Percentiles rank a stretch among this genome's conserved stretches.
Conservation (phyloP, 495 filamentous ascomycete species). For the Penicillium simplicissimum region DNA sequence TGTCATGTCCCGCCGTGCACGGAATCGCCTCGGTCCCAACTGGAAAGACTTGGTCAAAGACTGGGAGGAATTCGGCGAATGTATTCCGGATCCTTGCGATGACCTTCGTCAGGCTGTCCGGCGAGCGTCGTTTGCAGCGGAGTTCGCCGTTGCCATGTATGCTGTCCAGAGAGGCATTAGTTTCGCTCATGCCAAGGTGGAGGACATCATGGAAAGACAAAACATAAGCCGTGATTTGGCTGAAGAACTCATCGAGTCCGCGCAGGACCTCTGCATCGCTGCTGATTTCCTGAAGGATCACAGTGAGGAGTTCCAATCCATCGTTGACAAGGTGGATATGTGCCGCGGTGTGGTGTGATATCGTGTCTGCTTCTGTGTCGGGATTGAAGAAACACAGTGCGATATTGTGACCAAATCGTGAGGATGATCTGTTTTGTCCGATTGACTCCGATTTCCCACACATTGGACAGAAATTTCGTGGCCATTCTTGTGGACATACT, state of each 20-base stretch:
- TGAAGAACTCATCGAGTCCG: not conserved
- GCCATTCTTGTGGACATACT: not conserved
- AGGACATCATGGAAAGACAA: not conserved
- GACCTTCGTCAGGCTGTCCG: not conserved
- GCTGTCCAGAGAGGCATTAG: not conserved
- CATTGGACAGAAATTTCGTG: not conserved
- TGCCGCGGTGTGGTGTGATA: not conserved
- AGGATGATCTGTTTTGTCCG: not conserved
- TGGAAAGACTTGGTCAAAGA: not conserved
- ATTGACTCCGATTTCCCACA: not conserved
- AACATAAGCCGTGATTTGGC: not conserved
- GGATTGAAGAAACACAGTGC: not conserved
- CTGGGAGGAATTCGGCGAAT: not conserved
- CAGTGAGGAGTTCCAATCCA: not conserved
- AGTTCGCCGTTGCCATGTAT: not conserved
- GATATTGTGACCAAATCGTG: not conserved
- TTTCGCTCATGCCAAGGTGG: not conserved
- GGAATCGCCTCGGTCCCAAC: not conserved
- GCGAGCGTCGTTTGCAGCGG: not conserved
- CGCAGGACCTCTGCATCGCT: not conserved
- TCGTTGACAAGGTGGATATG: not conserved
- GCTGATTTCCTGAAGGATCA: not conserved
- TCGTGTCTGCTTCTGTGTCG: too few species aligned
- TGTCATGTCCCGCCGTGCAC: not conserved
- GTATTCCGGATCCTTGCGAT: not conserved